phyloP scores from a whole-genome alignment of 805 yeast genomes.

The Torulaspora maleeae region DNA sequence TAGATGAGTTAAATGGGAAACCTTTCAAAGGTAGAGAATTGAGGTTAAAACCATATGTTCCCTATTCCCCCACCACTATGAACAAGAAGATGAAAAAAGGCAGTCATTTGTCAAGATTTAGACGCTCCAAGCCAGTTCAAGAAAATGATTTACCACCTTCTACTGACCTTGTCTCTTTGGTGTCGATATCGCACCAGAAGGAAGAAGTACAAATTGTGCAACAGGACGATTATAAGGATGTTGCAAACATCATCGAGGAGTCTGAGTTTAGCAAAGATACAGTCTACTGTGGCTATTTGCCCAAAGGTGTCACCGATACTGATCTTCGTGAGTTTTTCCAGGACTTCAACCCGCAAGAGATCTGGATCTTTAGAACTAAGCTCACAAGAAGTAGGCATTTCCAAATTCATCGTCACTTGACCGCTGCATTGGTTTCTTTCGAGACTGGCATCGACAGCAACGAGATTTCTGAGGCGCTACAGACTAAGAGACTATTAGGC shows the following conservation, averaged over 20 bases:
- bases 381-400: conserved; percentile 24
- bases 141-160: not conserved
- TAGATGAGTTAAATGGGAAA: conserved; percentile 59
- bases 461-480: conserved; percentile 41
- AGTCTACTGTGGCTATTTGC: conserved; percentile 42
- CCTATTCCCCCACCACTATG: conserved; percentile 35
- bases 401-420: conserved; percentile 36
- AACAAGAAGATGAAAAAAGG: conserved; percentile 17
- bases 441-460: conserved; percentile 41
- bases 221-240: not conserved
- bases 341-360: conserved; percentile 44
- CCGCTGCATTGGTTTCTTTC: conserved; percentile 50
- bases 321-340: conserved; percentile 44
- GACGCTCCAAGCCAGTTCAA: conserved; percentile 2
- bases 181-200: conserved; percentile 2
- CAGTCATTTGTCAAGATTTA: conserved; percentile 14
- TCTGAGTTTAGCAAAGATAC: conserved; percentile 40
- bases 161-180: not conserved
- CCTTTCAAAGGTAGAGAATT: conserved; percentile 44
- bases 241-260: conserved; percentile 1
- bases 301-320: conserved; percentile 40
- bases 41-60: conserved; percentile 40
- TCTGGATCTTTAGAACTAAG: conserved; percentile 44
- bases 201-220: not conserved
- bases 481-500: conserved; percentile 38